Conservation (phyloP, 2,329 filamentous ascomycete genomes). For the Orbilia ellipsospora region DNA sequence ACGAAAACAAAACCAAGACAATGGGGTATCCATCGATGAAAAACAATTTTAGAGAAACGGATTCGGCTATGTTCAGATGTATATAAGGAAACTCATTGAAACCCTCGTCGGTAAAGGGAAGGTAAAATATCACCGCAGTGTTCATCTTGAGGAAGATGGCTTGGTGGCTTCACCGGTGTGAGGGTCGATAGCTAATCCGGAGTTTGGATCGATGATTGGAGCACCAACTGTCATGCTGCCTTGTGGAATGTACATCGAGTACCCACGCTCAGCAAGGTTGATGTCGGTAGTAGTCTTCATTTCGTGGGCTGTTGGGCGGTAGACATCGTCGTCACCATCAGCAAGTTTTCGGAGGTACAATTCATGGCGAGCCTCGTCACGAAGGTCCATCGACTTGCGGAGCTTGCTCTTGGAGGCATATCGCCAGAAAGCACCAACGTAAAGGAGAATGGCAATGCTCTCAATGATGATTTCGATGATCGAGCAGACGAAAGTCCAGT, state of each 20-base stretch:
- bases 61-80: constrained; percentile 51
- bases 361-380: constrained; percentile 92
- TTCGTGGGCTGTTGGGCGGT: constrained; percentile 51
- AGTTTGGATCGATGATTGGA: constrained; percentile 55
- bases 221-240: constrained; percentile 27
- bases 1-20: constrained; percentile 27
- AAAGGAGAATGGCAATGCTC: constrained; percentile 88
- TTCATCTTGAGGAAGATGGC: constrained; percentile 40
- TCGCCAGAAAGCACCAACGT: constrained; percentile 94
- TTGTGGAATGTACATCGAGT: constrained; percentile 45
- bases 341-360: constrained; percentile 86
- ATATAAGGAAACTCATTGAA: constrained; percentile 27
- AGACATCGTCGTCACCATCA: constrained; percentile 52
- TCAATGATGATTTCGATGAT: constrained; percentile 97
- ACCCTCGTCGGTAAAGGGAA: constrained; percentile 31
- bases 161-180: constrained; percentile 54
- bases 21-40: constrained; percentile 54
- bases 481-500: constrained; percentile 95
- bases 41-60: constrained; percentile 25
- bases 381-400: constrained; percentile 94
- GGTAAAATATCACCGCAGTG: constrained; percentile 5
- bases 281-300: constrained; percentile 53
- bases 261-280: constrained; percentile 52
- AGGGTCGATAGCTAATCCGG: constrained; percentile 54
- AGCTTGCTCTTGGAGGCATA: constrained; percentile 97